Evolutionary conservation across 768 basidiomycete species (phyloP), one percentile per base, ranked within the genome.

Genomic region (Psilocybe cyanescens): DNA sequence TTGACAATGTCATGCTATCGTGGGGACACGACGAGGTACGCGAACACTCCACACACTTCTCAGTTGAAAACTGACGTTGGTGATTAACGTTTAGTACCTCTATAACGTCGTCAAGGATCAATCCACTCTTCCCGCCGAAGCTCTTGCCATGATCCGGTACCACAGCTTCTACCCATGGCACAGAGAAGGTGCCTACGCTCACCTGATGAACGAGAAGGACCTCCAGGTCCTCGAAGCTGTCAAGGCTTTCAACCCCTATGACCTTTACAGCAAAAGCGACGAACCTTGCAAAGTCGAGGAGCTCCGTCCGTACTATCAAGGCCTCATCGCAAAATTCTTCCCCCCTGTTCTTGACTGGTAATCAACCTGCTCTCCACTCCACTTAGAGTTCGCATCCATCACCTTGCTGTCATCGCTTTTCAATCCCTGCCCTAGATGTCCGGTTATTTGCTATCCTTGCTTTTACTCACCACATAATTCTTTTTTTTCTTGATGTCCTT

Each of bases 81-180:
- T 53, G 58, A 55, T 51, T 59, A 31, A 39, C 30, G 59, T 58
- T 39, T 65, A 93, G 91, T 95, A 95, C 71, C 80, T 95, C 4
- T 94, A 94, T 75, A 78, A 91, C 64, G 88, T 96, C 64, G 77
- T 93, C 62, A 94, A 93, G 74, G 87, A 88, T 65, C 94, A 96
- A 72, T 88, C 87, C 63, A 83, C 81, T 3, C 86, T 96, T 0
- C 94, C 94, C 3, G 82, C 83, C 41, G 94, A 92, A 67, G 94
- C 83, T 0, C 80, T 97, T 30, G 88, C 90, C 7, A 97, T 97
- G 94, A 94, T 97, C 70, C 87, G 95, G 33, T 97, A 93, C 72
- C 95, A 96, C 77, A 92, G 90, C 68, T 97, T 96, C 82, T 97
- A 96, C 77, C 94, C 95, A 29, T 95, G 93, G 94, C 95, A 97